phyloP scores from a whole-genome alignment of 768 basidiomycete genomes.

The Hygrocybe coccinea region DNA sequence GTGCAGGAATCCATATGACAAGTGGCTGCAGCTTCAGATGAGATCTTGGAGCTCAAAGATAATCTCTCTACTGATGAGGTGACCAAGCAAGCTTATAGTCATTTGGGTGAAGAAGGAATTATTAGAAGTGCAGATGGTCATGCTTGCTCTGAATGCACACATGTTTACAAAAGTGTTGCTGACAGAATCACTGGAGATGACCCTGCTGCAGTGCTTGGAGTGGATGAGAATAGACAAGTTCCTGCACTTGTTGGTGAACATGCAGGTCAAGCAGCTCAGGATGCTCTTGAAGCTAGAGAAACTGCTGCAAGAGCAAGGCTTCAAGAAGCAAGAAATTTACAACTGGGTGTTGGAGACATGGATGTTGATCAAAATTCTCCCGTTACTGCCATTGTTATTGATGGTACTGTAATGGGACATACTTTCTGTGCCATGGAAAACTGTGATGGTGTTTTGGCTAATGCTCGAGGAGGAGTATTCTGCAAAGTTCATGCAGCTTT shows the following conservation, averaged over 20 bases:
- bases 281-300: not conserved
- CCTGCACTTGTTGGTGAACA: not conserved
- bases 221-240: too few species aligned
- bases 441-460: conserved; percentile 2
- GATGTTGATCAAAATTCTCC: not conserved
- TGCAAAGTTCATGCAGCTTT: not conserved
- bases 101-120: conserved; percentile 7
- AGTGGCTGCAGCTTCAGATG: conserved; percentile 10
- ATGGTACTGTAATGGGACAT: conserved; percentile 14
- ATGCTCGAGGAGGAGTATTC: conserved; percentile 4
- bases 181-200: not conserved
- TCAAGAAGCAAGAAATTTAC: too few species aligned
- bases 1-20: too few species aligned
- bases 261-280: not conserved
- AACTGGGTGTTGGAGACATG: too few species aligned
- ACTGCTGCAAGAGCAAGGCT: too few species aligned
- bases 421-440: conserved; percentile 10
- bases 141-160: conserved; percentile 9
- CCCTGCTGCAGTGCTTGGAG: too few species aligned
- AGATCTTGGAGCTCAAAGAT: conserved; percentile 1
- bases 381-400: conserved; percentile 10
- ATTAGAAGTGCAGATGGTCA: conserved; percentile 3
- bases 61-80: conserved; percentile 6
- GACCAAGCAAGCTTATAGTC: not conserved
- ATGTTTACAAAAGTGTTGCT: conserved; percentile 5